Base-by-base conservation (phyloP, 495 filamentous ascomycete genomes). In the Aspergillus sclerotioniger region DNA sequence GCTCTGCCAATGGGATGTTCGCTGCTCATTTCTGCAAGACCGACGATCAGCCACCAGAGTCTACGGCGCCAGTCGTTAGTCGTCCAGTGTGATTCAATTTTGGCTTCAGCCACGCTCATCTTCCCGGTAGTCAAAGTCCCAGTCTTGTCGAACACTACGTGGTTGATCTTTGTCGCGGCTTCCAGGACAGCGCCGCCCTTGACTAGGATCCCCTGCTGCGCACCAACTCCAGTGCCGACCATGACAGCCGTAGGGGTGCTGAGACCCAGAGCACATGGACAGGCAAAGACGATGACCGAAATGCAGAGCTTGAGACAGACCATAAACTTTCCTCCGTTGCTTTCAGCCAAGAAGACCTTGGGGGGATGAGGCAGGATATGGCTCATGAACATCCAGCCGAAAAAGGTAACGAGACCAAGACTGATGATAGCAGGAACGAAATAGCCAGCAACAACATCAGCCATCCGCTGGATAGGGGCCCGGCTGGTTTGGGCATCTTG, bases 111-210 rank as follows among this genome's bases (percentile, higher is more conserved):
- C 25, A 98, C 92, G 58, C 81, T 91, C 94, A 99, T 98, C 69
- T 90, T 91, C 0, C 94, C 94, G 54, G 91, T 85, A 0, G 94
- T 99, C 62, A 99, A 78, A 2, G 94, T 99, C 28, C 94, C 94
- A 4, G 94, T 99, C 80, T 99, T 99, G 75, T 99, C 94, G n/a
- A 98, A 85, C n/a, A 99, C 92, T 43, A 98, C 83, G 56, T 96
- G 88, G 15, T 85, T 93, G 65, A 99, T 82, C 66, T 90, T 93
- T 3, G 93, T 99, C 0, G 92, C 90, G 3, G 85, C 92, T 72
- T 99, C 94, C 13, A 99, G 78, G 28, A 92, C 91, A 39, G 91
- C 92, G 28, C 94, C 94, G 51, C 95, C 92, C 69, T 99, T 99
- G 69, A 98, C 89, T 2, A 99, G 80, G 65, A 99, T 99, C 8